Percentiles rank a stretch among this genome's conserved stretches.
These are phyloP conservation scores for Dactylellina drechsleri DNA, from an alignment of 2,329 filamentous ascomycete genomes.

Conservation along the genomic window DNA sequence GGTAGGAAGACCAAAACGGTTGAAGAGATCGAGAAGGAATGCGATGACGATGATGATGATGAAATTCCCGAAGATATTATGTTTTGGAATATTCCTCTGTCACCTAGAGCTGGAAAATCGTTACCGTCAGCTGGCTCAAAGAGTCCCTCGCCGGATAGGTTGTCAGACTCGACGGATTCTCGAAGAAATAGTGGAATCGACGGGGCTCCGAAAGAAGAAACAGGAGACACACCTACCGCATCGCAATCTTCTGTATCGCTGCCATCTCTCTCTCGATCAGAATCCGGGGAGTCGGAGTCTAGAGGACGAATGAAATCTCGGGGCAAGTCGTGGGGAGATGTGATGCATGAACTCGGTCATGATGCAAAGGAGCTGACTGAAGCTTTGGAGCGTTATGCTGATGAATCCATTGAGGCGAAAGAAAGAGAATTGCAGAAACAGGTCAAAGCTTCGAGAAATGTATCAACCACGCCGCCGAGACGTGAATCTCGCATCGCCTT, in stretches of 20 bases:
- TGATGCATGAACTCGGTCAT: slow-evolving; percentile 73
- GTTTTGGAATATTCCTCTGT: slow-evolving; percentile 83
- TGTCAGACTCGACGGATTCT: slow-evolving; percentile 63
- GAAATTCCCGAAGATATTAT: slow-evolving; percentile 80
- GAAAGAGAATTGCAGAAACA: slow-evolving; percentile 66
- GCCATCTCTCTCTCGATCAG: slow-evolving; percentile 37
- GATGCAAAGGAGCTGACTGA: slow-evolving; percentile 80
- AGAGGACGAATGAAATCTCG: slow-evolving; percentile 64
- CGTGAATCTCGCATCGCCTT: slow-evolving; percentile 49
- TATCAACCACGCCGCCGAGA: slow-evolving; percentile 36
- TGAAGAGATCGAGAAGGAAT: slow-evolving; percentile 78
- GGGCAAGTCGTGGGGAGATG: slow-evolving; percentile 79
- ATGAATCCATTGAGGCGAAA: slow-evolving; percentile 66
- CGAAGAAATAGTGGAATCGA: slow-evolving; percentile 63
- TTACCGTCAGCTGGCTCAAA: slow-evolving; percentile 66
- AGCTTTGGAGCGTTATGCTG: slow-evolving; percentile 81
- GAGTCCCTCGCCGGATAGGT: slow-evolving; percentile 67
- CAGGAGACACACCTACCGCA: slow-evolving; percentile 62
- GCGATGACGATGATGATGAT: slow-evolving; percentile 79
- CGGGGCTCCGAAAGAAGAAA: slow-evolving; percentile 60
- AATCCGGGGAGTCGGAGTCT: slow-evolving; percentile 36
- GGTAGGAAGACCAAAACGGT: slow-evolving; percentile 73
- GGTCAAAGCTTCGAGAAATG: slow-evolving; percentile 56
- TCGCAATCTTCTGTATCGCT: slow-evolving; percentile 56
- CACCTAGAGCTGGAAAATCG: slow-evolving; percentile 72